These are phyloP conservation scores for Austroboletus eburneus DNA, from an alignment of 768 basidiomycete species.

Conservation along the genomic window DNA sequence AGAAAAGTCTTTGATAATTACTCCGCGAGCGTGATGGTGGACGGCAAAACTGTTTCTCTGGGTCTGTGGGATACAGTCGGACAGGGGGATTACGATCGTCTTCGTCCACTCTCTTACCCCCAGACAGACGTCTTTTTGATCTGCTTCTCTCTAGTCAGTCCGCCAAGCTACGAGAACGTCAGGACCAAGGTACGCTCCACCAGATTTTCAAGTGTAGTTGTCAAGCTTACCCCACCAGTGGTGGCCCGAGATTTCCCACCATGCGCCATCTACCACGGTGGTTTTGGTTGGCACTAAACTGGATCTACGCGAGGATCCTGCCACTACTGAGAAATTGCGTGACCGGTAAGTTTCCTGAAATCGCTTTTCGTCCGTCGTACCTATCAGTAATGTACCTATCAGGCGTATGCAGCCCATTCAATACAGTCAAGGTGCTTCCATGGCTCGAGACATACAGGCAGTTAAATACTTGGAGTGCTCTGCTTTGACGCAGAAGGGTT, in stretches of 20 bases:
- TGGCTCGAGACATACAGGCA: slow-evolving; percentile 91
- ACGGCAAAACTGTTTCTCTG: slow-evolving; percentile 96
- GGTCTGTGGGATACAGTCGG: slow-evolving; percentile 99
- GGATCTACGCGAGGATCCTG: slow-evolving; percentile 92
- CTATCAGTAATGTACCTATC: slow-evolving; percentile 7
- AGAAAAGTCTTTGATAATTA: slow-evolving; percentile 94
- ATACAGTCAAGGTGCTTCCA: slow-evolving; percentile 84
- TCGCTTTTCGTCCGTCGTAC: slow-evolving; percentile 1
- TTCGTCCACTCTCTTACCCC: slow-evolving; percentile 96
- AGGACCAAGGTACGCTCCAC: slow-evolving; percentile 76
- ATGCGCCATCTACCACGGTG: slow-evolving; percentile 90
- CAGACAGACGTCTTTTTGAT: slow-evolving; percentile 99
- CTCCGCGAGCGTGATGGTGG: slow-evolving; percentile 97
- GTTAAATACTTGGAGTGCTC: slow-evolving; percentile 97
- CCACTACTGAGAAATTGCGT: slow-evolving; percentile 87
- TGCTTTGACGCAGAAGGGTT: slow-evolving; percentile 93
- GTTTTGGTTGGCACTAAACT: slow-evolving; percentile 96
- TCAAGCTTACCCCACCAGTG: slow-evolving; percentile 49
- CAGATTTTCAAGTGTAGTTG: neutral
- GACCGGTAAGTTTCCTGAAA: slow-evolving; percentile 59
- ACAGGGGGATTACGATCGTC: slow-evolving; percentile 98
- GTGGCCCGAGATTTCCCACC: slow-evolving; percentile 96
- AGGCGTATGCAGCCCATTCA: slow-evolving; percentile 94
- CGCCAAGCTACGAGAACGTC: slow-evolving; percentile 98
- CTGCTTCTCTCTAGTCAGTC: slow-evolving; percentile 97